A percentile compares a stretch with the other conserved stretches of the same genome.
Evolutionary conservation across 805 yeast species (phyloP).

Genomic region (Isabelozyma pseudorhagii): DNA sequence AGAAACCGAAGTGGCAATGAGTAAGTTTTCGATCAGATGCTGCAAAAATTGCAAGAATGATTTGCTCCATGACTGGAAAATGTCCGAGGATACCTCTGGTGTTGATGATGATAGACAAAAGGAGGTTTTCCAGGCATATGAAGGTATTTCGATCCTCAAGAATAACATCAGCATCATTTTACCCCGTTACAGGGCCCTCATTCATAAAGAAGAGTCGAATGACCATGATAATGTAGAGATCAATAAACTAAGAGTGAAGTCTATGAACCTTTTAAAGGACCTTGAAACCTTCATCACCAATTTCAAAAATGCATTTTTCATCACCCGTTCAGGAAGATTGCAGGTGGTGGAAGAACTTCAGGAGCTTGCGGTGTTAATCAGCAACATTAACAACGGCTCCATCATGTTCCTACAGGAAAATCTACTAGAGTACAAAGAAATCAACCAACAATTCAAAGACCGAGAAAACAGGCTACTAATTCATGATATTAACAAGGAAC

Average conservation of each 20-base stretch:
- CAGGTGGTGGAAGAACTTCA: constrained; percentile 10
- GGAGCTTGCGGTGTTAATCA: constrained; percentile 29
- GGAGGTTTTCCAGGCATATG: constrained; percentile 16
- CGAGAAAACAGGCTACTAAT: constrained; percentile 19
- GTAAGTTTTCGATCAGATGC: constrained; percentile 38
- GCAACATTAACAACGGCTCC: constrained; percentile 56
- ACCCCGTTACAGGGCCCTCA: constrained; percentile 16
- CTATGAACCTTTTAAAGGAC: constrained; percentile 26
- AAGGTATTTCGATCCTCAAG: constrained; percentile 17
- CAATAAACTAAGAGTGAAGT: constrained; percentile 17
- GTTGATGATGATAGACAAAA: background rate
- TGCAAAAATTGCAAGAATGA: constrained; percentile 68
- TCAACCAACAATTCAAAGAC: constrained; percentile 47
- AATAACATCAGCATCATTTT: constrained; percentile 17
- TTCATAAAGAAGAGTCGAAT: constrained; percentile 3
- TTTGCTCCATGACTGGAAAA: constrained; percentile 52
- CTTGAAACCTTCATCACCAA: constrained; percentile 22
- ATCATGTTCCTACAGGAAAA: constrained; percentile 63
- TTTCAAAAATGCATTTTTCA: constrained; percentile 21
- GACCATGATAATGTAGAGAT: constrained; percentile 11
- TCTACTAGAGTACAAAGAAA: constrained; percentile 58
- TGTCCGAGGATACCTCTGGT: constrained; percentile 1
- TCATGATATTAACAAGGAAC: constrained; percentile 2
- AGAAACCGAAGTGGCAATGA: constrained; percentile 10
- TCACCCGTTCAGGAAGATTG: constrained; percentile 1